phyloP scores from a whole-genome alignment of 2,329 filamentous ascomycete species.

The Penicillium sp. region DNA sequence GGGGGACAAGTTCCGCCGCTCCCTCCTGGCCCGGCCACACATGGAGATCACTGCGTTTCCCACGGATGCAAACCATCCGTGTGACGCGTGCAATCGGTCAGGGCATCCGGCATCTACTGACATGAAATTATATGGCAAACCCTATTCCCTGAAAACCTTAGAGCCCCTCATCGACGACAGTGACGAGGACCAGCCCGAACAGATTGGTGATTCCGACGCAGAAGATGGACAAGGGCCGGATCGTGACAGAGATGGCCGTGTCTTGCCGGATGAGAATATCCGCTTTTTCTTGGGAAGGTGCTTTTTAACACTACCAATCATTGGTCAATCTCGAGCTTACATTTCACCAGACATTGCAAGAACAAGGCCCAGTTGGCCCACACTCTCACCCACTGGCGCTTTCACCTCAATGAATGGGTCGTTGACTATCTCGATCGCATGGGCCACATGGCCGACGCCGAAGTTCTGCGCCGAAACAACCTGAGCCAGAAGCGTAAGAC shows the following conservation, averaged over 20 bases:
- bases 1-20: conserved; percentile 63
- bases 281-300: conserved; percentile 55
- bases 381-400: conserved; percentile 71
- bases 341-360: conserved; percentile 51
- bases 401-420: conserved; percentile 69
- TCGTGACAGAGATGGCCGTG: conserved; percentile 43
- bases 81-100: conserved; percentile 68
- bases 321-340: background rate
- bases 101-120: conserved; percentile 65
- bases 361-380: conserved; percentile 68
- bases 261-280: conserved; percentile 44
- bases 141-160: conserved; percentile 65
- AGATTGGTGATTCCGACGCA: conserved; percentile 29
- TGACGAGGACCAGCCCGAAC: conserved; percentile 39
- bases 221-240: conserved; percentile 35
- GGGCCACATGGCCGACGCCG: conserved; percentile 56
- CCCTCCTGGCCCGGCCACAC: conserved; percentile 64
- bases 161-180: conserved; percentile 58
- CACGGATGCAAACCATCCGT: conserved; percentile 49
- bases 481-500: conserved; percentile 60
- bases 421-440: conserved; percentile 58
- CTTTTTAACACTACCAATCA: conserved; percentile 12
- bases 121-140: conserved; percentile 61
- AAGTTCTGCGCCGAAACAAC: conserved; percentile 60
- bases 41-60: conserved; percentile 53